phyloP scores from a whole-genome alignment of 192 early-diverging fungal genomes.

The Coemansia sp. region DNA sequence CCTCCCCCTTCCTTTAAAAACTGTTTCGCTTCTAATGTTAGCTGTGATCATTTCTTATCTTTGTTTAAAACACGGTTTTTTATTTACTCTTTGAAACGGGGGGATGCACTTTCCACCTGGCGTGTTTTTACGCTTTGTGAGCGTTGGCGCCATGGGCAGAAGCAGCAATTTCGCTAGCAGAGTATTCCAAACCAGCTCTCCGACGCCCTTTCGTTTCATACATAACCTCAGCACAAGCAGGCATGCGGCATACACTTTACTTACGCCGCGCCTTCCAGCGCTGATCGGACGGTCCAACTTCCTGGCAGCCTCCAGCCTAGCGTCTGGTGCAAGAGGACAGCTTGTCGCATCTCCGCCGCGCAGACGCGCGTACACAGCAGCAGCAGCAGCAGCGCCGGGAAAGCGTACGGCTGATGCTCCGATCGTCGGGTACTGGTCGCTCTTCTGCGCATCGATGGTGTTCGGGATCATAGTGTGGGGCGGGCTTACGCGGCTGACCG shows the following conservation, averaged over 20 bases:
- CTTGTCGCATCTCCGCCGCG: background rate
- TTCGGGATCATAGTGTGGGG: constrained; percentile 94
- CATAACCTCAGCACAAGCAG: background rate
- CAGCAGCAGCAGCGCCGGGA: background rate
- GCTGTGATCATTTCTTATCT: background rate
- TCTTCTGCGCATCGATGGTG: constrained; percentile 81
- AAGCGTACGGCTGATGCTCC: constrained; percentile 39
- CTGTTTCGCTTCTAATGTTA: too few species aligned
- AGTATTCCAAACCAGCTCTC: background rate
- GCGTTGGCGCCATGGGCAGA: background rate
- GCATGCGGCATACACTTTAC: background rate
- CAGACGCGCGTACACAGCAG: constrained; percentile 1
- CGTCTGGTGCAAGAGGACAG: background rate
- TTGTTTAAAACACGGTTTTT: too few species aligned
- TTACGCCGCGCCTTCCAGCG: constrained; percentile 9
- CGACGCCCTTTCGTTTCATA: background rate
- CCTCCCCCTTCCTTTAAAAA: too few species aligned
- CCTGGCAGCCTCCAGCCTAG: constrained; percentile 5
- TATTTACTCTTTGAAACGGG: too few species aligned
- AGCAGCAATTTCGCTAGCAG: background rate
- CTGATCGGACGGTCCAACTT: constrained; percentile 20
- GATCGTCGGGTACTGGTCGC: constrained; percentile 93
- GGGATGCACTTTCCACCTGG: background rate
- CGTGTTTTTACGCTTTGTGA: background rate
- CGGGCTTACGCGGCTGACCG: constrained; percentile 94